Evolutionary conservation across 495 filamentous ascomycete genomes (phyloP).

Genomic region (Neurospora sp.): DNA sequence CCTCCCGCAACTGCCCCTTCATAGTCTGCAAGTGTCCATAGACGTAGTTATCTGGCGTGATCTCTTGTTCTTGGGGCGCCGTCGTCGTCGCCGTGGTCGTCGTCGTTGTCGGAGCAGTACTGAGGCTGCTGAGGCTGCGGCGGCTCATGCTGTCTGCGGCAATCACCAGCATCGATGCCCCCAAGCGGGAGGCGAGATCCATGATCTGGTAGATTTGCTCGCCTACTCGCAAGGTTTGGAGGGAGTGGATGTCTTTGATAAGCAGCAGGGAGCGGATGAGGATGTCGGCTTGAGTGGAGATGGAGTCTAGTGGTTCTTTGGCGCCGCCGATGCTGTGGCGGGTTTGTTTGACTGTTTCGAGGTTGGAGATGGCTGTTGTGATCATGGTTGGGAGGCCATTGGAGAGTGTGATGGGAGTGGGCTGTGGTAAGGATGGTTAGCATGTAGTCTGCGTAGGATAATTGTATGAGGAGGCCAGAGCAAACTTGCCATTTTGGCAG

Average conservation of each 20-base stretch:
- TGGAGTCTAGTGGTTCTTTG: constrained; percentile 2
- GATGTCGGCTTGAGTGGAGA: constrained; percentile 2
- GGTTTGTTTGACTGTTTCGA: background rate
- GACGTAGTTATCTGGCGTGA: background rate
- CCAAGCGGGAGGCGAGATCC: background rate
- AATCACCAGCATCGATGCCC: constrained; percentile 5
- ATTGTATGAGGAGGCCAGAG: background rate
- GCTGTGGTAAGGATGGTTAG: background rate
- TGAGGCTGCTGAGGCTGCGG: background rate
- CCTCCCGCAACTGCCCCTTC: background rate
- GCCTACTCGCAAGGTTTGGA: constrained; percentile 7
- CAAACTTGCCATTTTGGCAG: background rate
- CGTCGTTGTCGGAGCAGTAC: background rate
- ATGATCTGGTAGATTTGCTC: background rate
- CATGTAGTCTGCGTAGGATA: background rate
- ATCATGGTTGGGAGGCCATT: constrained; percentile 3
- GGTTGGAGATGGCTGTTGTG: constrained; percentile 2
- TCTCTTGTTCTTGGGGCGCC: background rate
- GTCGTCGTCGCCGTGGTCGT: background rate
- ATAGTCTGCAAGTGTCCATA: constrained; percentile 5
- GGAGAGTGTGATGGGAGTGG: background rate
- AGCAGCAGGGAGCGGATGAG: constrained; percentile 1
- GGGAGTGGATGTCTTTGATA: background rate
- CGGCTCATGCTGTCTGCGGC: constrained; percentile 7
- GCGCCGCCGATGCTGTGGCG: constrained; percentile 7